Base-by-base conservation (phyloP, 495 filamentous ascomycete species). In the Penicillium roqueforti region DNA sequence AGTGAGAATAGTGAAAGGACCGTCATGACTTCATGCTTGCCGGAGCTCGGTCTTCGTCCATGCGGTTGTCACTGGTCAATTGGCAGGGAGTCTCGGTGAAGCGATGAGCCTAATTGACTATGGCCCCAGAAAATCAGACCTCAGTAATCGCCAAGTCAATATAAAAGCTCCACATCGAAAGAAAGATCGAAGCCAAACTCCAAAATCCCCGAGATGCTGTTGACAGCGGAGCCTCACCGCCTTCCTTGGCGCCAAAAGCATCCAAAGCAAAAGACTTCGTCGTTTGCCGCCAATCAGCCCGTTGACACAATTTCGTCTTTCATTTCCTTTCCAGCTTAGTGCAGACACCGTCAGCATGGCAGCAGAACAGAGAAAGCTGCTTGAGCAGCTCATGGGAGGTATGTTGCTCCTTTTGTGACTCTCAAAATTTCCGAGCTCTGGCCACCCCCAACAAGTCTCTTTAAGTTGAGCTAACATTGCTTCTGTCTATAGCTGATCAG, bases 281-380 rank as follows among this genome's bases (percentile, higher is more conserved):
- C 49, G 31, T 32, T 56, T 29, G 47, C 32, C 44, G 47, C 39
- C 26, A 55, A 61, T 31, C 50, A 48, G 32, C 19, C 43, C 52
- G 26, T 44, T 31, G 22, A 50, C 48, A 55, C 44, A 46, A 31
- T 54, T 37, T 43, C 47, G 44, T 39, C 42, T 14, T 46, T 52
- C 39, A 18, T 39, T 40, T 54, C 49, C 36, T 18, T 42, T 20
- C n/a, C 23, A 18, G 39, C 52, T 41, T 51, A 49, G 40, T 32
- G 51, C 18, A 54, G 19, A 39, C 37, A 25, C 50, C 40, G 53
- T 46, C 42, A 80, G 29, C 42, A 97, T 97, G 92, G 91, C 91
- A 51, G 90, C 91, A 46, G 92, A 97, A 82, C 91, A 95, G 71
- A 81, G 92, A 69, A 93, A 92, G 80, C 84, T 96, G 81, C 87